A percentile compares a stretch with the other conserved stretches of the same genome.
Conservation (phyloP, 192 early-diverging fungal genomes). For the Coemansia sp. region DNA sequence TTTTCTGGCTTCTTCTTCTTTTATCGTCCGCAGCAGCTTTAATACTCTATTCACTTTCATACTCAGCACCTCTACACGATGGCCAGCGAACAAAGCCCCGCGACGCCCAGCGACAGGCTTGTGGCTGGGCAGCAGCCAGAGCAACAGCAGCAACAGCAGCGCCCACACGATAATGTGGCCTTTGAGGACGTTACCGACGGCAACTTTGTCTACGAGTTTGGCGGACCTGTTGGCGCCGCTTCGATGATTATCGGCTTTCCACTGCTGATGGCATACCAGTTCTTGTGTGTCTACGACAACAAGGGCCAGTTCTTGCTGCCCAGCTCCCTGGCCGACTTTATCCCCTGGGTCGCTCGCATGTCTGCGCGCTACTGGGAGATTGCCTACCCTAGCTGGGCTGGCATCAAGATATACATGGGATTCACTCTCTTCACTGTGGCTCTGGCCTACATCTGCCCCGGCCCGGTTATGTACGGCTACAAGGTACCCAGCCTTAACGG, state of each 20-base stretch:
- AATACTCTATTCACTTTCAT: neutral
- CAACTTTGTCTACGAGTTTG: slow-evolving; percentile 71
- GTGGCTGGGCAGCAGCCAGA: neutral
- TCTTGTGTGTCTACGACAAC: slow-evolving; percentile 69
- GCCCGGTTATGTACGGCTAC: slow-evolving; percentile 66
- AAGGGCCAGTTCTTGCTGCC: slow-evolving; percentile 60
- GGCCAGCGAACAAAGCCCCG: neutral
- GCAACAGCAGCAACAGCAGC: slow-evolving; percentile 3
- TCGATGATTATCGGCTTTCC: slow-evolving; percentile 77
- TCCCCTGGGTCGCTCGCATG: slow-evolving; percentile 52
- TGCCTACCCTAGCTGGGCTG: slow-evolving; percentile 59
- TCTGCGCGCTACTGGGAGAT: slow-evolving; percentile 52
- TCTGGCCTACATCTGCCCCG: slow-evolving; percentile 66
- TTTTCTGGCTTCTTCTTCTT: neutral
- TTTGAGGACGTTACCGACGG: slow-evolving; percentile 61
- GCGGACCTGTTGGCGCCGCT: slow-evolving; percentile 65
- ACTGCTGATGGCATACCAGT: slow-evolving; percentile 72
- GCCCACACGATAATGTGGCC: slow-evolving; percentile 51
- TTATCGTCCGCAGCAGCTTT: neutral
- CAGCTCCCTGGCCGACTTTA: slow-evolving; percentile 43
- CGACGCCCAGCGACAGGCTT: neutral
- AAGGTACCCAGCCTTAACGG: slow-evolving; percentile 73
- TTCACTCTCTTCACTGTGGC: slow-evolving; percentile 62
- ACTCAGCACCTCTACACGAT: neutral
- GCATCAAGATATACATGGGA: slow-evolving; percentile 61